Conservation (phyloP, 306 rosid genomes). For the Elaeagnus macrophylla region DNA sequence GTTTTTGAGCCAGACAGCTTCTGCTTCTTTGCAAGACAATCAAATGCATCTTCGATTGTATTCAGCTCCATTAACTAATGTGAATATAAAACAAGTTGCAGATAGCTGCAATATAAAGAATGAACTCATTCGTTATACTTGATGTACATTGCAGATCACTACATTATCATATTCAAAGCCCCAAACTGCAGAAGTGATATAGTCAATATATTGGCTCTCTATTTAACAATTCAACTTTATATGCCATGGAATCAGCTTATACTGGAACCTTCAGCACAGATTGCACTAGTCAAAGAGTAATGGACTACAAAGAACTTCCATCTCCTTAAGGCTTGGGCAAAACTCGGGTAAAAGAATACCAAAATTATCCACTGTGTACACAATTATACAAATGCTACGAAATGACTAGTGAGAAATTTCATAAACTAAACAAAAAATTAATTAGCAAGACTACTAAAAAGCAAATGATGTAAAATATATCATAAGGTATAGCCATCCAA, state of each 20-base stretch:
- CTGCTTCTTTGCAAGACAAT: slow-evolving; percentile 56
- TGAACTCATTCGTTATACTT: neutral
- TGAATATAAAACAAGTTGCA: neutral
- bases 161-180: neutral
- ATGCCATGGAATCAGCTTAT: neutral
- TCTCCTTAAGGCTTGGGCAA: neutral
- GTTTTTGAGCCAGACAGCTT: slow-evolving; percentile 63
- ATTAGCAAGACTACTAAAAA: no score
- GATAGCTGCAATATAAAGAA: slow-evolving; percentile 12
- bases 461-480: no score
- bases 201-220: slow-evolving; percentile 3
- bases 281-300: neutral
- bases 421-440: no score
- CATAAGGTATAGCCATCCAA: no score
- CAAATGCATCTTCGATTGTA: slow-evolving; percentile 58
- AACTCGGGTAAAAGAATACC: neutral
- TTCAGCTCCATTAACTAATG: slow-evolving; percentile 55
- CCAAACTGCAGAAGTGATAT: neutral
- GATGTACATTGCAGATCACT: neutral
- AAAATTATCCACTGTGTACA: no score
- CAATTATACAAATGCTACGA: no score
- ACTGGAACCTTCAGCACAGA: neutral
- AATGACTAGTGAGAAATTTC: no score
- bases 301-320: neutral
- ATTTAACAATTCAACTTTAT: neutral